These are phyloP conservation scores for Lotus japonicus DNA, from an alignment of 306 rosid species.

Conservation along the genomic window DNA sequence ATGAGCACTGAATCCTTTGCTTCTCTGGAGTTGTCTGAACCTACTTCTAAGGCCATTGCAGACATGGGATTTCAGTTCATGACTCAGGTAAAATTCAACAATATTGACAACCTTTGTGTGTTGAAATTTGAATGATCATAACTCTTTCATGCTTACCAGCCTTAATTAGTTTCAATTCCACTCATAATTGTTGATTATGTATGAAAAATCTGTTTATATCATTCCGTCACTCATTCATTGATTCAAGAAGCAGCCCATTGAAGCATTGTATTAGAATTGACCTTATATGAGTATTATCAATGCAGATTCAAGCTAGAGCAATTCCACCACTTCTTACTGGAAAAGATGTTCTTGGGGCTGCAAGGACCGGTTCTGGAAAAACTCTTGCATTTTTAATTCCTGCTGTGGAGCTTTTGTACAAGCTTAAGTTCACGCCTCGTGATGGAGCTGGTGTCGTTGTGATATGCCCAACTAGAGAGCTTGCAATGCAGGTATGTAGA, in stretches of 20 bases:
- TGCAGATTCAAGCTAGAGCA: constrained; percentile 82
- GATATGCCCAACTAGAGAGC: constrained; percentile 94
- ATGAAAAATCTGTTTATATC: no score
- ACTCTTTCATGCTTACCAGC: no score
- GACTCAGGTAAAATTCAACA: constrained; percentile 59
- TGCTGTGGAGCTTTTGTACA: constrained; percentile 69
- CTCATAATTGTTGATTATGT: no score
- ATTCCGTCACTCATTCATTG: no score
- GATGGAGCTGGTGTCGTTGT: constrained; percentile 79
- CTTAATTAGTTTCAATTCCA: no score
- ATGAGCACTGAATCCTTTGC: constrained; percentile 52
- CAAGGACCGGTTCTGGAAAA: constrained; percentile 95
- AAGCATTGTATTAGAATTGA: no score
- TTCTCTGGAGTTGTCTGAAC: constrained; percentile 54
- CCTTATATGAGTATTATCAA: no score
- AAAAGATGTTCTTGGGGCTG: constrained; percentile 90
- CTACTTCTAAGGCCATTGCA: constrained; percentile 50
- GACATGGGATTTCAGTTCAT: constrained; percentile 54
- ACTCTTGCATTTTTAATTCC: constrained; percentile 92
- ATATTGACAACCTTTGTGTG: no score
- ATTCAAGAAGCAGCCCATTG: no score
- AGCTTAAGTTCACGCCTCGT: constrained; percentile 51
- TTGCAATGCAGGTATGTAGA: constrained; percentile 75
- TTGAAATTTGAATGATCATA: no score
- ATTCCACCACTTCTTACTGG: constrained; percentile 67